Evolutionary conservation across 2,329 filamentous ascomycete genomes (phyloP).

Genomic region (Scleromitrula shiraiana): DNA sequence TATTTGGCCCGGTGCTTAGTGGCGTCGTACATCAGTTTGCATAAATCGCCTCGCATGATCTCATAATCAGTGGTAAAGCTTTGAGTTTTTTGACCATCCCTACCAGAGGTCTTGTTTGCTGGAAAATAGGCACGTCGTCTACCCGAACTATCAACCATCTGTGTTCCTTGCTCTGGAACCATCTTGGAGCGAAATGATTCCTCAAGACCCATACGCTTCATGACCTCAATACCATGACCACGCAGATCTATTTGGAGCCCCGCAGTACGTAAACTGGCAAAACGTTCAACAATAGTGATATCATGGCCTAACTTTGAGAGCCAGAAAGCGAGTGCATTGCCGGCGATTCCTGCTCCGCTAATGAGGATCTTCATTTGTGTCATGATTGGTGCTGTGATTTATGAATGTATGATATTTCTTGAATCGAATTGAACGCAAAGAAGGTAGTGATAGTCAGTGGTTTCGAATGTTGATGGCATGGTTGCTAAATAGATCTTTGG

Average conservation of each 20-base stretch:
- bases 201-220: constrained; percentile 35
- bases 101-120: constrained; percentile 25
- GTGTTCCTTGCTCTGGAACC: constrained; percentile 37
- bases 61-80: constrained; percentile 38
- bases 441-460: no score
- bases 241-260: constrained; percentile 48
- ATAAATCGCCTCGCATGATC: constrained; percentile 37
- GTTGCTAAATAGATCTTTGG: no score
- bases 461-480: no score
- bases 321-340: constrained; percentile 40
- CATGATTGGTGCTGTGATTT: no score
- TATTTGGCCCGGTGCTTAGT: constrained; percentile 27
- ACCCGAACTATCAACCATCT: constrained; percentile 33
- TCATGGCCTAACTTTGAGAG: constrained; percentile 35
- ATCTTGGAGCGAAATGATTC: constrained; percentile 32
- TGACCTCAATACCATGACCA: constrained; percentile 32
- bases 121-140: constrained; percentile 31
- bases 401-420: no score
- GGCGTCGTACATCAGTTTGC: constrained; percentile 32
- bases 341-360: constrained; percentile 29
- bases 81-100: no score
- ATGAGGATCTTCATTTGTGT: no score
- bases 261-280: constrained; percentile 34
- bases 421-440: no score
- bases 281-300: constrained; percentile 36